Evolutionary conservation across 2,329 filamentous ascomycete genomes (phyloP), one percentile per base, ranked within the genome.

Genomic region (Mycogone perniciosa): DNA sequence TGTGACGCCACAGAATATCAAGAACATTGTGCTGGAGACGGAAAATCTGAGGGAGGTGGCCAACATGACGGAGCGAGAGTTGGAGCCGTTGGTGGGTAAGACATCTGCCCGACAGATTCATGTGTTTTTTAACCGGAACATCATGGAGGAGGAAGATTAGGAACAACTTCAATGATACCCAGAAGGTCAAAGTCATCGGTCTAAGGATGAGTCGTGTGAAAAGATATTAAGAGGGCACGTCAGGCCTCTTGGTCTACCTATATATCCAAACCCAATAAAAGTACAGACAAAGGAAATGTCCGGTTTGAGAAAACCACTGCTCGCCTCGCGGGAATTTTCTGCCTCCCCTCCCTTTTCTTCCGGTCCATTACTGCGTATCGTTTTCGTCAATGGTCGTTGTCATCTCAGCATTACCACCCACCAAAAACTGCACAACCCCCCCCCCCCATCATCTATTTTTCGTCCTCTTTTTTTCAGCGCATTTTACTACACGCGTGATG

Each of bases 21-120:
- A 81, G 62, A 82, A 80, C 54, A 60, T 99, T 42, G 82, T 86
- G 33, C 62, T 90, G 20, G 80, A 88, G 63, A 81, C 85, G 57
- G 85, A 86, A 57, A 95, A 83, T 67, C 75, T 99, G 33, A 74
- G 77, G 48, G 90, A 95, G 60, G 76, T 99, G 57, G 89, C 89
- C 31, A 96, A 96, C 69, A 89, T 95, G 81, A 76, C 75, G n/a
- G 76, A 84, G 53, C 77, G 79, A 44, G 86, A 91, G 59, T 69
- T 99, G 55, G 79, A 82, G 57, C 79, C 79, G 31, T 57, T 95
- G 52, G 84, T 97, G 27, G 93, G 93, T 0, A 84, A 75, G 56
- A 86, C 92, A 64, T 82, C 85, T 11, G 90, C 81, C 29, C 80
- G 84, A 64, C 82, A 86, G 70, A 88, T 97, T 35, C 73, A 82